Conservation (phyloP, 148 eudicot species). For the Rhododendron ovatum region DNA sequence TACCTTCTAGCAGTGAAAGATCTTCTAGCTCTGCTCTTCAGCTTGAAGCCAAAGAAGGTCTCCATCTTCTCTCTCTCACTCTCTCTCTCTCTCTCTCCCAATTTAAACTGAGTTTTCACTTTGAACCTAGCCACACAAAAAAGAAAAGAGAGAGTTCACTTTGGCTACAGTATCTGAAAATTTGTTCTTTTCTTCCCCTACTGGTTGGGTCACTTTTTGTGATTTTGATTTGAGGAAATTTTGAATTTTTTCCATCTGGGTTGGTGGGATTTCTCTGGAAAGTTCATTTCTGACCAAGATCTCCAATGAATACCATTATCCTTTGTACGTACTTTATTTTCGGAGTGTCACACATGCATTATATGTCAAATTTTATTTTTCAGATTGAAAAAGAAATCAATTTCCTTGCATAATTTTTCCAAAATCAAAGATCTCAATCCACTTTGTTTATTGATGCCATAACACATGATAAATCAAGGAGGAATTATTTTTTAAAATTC, state of each 20-base stretch:
- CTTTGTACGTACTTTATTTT: neutral
- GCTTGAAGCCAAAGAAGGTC: conserved; percentile 77
- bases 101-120: neutral
- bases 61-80: no score
- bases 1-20: conserved; percentile 96
- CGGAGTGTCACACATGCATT: neutral
- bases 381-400: neutral
- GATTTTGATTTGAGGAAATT: neutral
- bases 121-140: no score
- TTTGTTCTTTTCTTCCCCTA: neutral
- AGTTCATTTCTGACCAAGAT: neutral
- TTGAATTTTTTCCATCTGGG: neutral
- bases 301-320: neutral
- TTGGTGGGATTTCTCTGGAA: conserved; percentile 1
- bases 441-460: neutral
- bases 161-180: no score
- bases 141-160: no score
- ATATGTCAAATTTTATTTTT: neutral
- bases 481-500: neutral
- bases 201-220: neutral
- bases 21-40: conserved; percentile 95
- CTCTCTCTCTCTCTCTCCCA: neutral
- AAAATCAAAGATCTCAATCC: neutral
- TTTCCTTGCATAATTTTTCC: neutral
- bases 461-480: neutral